phyloP scores from a whole-genome alignment of 805 yeast species.

The Wickerhamomyces sydowiorum region DNA sequence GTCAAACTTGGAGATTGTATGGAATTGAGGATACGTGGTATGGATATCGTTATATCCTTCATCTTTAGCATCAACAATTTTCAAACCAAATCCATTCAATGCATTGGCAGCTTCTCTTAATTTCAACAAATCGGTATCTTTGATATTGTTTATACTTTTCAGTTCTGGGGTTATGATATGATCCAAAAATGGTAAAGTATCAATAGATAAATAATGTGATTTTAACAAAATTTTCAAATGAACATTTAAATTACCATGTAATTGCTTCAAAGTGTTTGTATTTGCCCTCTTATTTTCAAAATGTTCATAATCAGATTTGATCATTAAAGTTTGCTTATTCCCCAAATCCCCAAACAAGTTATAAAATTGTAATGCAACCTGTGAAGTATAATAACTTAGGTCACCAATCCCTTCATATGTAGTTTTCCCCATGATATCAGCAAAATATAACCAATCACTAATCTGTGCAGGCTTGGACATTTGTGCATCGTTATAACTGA shows the following conservation, averaged over 20 bases:
- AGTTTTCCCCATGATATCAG: slow-evolving; percentile 48
- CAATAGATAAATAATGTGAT: slow-evolving; percentile 16
- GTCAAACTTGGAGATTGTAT: slow-evolving; percentile 17
- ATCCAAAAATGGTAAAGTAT: slow-evolving; percentile 31
- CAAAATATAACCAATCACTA: slow-evolving; percentile 73
- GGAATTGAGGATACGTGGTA: slow-evolving; percentile 19
- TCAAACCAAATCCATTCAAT: slow-evolving; percentile 33
- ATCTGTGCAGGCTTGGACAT: slow-evolving; percentile 52
- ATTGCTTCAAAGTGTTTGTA: slow-evolving; percentile 6
- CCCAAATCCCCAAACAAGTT: slow-evolving; percentile 57
- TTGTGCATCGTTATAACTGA: slow-evolving; percentile 60
- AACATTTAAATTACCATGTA: slow-evolving; percentile 8
- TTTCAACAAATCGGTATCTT: slow-evolving; percentile 17
- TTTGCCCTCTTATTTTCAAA: slow-evolving; percentile 16
- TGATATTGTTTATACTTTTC: slow-evolving; percentile 17
- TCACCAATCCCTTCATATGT: slow-evolving; percentile 40
- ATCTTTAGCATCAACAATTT: slow-evolving; percentile 29
- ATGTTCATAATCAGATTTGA: slow-evolving; percentile 25
- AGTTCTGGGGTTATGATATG: slow-evolving; percentile 23
- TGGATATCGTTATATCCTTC: slow-evolving; percentile 23
- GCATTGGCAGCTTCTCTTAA: slow-evolving; percentile 33
- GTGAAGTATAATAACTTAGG: slow-evolving; percentile 46
- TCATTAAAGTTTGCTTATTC: slow-evolving; percentile 28
- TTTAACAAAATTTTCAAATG: slow-evolving; percentile 10
- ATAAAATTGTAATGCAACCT: slow-evolving; percentile 58